Base-by-base conservation (phyloP, 2,329 filamentous ascomycete species). In the Talaromyces marneffei region DNA sequence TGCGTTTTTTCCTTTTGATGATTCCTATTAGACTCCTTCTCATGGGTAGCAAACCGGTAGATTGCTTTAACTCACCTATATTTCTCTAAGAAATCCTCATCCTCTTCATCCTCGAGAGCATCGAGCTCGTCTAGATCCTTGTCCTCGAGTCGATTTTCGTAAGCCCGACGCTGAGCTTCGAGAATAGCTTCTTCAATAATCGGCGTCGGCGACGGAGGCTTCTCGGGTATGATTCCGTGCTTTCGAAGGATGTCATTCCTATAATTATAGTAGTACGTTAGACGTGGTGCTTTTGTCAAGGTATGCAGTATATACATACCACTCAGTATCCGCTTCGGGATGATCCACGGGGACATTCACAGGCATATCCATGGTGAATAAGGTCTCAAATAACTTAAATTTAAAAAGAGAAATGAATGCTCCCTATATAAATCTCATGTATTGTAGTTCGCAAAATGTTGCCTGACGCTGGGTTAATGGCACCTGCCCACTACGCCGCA, bases 221-320 rank as follows among this genome's bases (percentile, higher is more conserved):
- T 97, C 74, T 97, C 92, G n/a, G 94, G 94, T 64, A 99, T 97
- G 67, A 99, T 83, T 66, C 92, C 91, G 80, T 99, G 92, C 76
- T 96, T 95, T 68, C 94, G 90, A 62, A 99, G 87, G 71, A 99
- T 99, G 68, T 99, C 94, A 75, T 99, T 99, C 92, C 92, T 97
- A 67, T 9, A 9, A 29, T 40, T 62, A 57, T 46, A n/a, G 20
- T 44, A n/a, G 20, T 44, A 62, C 64, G 63, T 62, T 60, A 67
- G 63, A 64, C 40, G 37, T 59, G 52, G 33, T 2, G 1, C 31
- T 31, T 3, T 20, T 31, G 33, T n/a, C 2, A 37, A 18, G 50
- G 29, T 20, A 35, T 48, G 31, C 44, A 54, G 42, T 5, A 20
- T 12, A 29, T 44, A 66, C 66, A 63, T 79, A 92, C 94, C 94